Base-by-base conservation (phyloP, 352 stramenopile genomes). In the Vaucheria bursata region DNA sequence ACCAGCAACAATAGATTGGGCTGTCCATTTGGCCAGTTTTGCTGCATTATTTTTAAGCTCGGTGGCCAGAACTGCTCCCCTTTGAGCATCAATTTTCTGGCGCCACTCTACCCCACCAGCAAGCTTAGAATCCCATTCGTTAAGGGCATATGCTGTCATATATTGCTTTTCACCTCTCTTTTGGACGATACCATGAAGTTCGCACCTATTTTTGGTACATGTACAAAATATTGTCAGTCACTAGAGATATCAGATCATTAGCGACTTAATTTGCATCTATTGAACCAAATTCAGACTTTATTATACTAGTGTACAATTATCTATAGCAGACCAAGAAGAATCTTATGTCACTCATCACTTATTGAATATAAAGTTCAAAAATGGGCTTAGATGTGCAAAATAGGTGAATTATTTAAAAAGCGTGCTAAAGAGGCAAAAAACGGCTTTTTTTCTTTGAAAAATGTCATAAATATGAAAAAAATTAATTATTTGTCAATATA, bases 31-130 rank as follows among this genome's bases (percentile, higher is more conserved):
- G 71, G 94, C 94, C 64, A 99, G 85, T 86, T 98, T 98, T 88
- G 89, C 96, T 49, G 91, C 92, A 85, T 99, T 99, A 87, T 98
- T 98, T 91, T 98, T 98, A 66, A 99, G 88, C 87, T 98, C 96
- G 73, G 94, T 97, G 1, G 94, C 94, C 34, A 99, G 85, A 32
- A 98, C 94, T 49, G 94, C 92, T 85, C 95, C 96, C 75, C 92
- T 89, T 88, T 98, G 87, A 86, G 87, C 93, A 89, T 99, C 95
- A 81, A 99, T 97, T 89, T 97, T 98, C 79, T 97, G 95, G 78
- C 94, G 87, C 94, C 94, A 98, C 73, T 95, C 77, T 45, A 78
- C 77, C 5, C 59, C 77, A 6, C 77, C 77, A 0, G 77, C 71
- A 1, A 82, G 86, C 86, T 95, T 94, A 6, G 92, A 91, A 85